A percentile compares a stretch with the other conserved stretches of the same genome.
Conservation (phyloP, 352 stramenopile genomes). For the Phytophthora boehmeriae region DNA sequence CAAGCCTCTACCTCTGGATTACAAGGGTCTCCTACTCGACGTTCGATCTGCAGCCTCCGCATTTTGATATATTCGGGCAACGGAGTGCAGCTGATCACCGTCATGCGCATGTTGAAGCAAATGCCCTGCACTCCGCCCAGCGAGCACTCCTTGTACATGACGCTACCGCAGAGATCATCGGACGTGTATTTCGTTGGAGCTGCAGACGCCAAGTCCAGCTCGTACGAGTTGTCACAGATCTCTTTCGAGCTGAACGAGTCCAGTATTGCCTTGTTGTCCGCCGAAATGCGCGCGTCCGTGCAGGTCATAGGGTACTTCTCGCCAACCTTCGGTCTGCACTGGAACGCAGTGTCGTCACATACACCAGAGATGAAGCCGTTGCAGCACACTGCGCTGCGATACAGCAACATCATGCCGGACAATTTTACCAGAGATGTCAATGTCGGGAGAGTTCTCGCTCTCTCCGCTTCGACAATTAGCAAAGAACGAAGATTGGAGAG, state of each 20-base stretch:
- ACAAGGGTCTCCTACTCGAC: slow-evolving; percentile 32
- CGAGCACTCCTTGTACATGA: slow-evolving; percentile 39
- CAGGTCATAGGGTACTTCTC: slow-evolving; percentile 33
- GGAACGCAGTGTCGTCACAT: slow-evolving; percentile 31
- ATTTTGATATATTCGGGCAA: slow-evolving; percentile 29
- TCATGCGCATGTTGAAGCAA: slow-evolving; percentile 54
- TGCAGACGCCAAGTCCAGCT: slow-evolving; percentile 26
- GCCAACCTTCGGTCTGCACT: slow-evolving; percentile 25
- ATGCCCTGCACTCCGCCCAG: slow-evolving; percentile 34
- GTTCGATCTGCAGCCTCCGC: slow-evolving; percentile 41
- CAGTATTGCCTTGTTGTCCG: slow-evolving; percentile 24
- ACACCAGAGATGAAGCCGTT: slow-evolving; percentile 34
- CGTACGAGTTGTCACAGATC: slow-evolving; percentile 24
- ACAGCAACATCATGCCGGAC: slow-evolving; percentile 25
- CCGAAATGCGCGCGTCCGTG: slow-evolving; percentile 19
- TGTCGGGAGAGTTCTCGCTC: slow-evolving; percentile 28
- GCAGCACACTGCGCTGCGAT: slow-evolving; percentile 37
- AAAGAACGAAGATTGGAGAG: slow-evolving; percentile 24
- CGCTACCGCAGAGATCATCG: slow-evolving; percentile 35
- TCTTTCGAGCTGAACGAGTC: slow-evolving; percentile 8
- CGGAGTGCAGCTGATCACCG: slow-evolving; percentile 44
- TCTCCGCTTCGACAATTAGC: slow-evolving; percentile 30
- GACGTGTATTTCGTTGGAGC: slow-evolving; percentile 28
- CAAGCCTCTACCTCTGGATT: slow-evolving; percentile 36
- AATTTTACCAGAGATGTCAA: slow-evolving; percentile 20